Evolutionary conservation across 352 stramenopile species (phyloP).

Genomic region (Globisporangium middletonii): DNA sequence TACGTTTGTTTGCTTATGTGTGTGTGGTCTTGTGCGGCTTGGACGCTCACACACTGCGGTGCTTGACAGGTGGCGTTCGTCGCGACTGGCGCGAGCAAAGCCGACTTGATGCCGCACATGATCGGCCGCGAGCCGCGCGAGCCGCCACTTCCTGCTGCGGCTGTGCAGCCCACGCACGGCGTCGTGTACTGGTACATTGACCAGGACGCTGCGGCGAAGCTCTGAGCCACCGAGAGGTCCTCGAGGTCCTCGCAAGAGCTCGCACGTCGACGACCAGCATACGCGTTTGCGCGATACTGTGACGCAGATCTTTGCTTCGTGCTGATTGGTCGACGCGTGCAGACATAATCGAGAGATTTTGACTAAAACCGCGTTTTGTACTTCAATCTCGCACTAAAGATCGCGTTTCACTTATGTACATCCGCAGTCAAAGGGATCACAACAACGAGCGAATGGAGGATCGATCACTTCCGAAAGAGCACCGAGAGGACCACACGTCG

Average conservation of each 20-base stretch:
- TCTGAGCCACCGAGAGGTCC: constrained; percentile 18
- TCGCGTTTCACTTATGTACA: too few relatives aligned
- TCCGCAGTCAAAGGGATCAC: too few relatives aligned
- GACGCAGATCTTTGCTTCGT: background rate
- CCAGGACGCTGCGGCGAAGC: constrained; percentile 56
- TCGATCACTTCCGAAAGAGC: background rate
- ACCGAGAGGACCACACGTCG: background rate
- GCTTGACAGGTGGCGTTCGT: constrained; percentile 83
- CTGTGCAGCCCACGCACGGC: constrained; percentile 63
- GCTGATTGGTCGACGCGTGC: constrained; percentile 6
- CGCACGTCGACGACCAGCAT: too few relatives aligned
- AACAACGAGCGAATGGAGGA: too few relatives aligned
- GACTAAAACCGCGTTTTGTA: too few relatives aligned
- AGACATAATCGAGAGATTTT: too few relatives aligned
- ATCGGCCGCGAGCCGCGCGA: constrained; percentile 54
- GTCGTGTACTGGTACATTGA: constrained; percentile 86
- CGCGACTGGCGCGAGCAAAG: constrained; percentile 85
- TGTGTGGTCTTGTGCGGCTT: too few relatives aligned
- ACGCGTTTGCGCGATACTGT: background rate
- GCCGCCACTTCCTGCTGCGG: constrained; percentile 61
- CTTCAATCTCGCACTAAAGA: too few relatives aligned
- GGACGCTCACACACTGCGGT: background rate
- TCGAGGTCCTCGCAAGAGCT: background rate
- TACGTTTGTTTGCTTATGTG: constrained; percentile 24
- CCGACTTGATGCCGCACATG: constrained; percentile 82